Conservation (phyloP, 2,329 filamentous ascomycete genomes). For the Beauveria sp. region DNA sequence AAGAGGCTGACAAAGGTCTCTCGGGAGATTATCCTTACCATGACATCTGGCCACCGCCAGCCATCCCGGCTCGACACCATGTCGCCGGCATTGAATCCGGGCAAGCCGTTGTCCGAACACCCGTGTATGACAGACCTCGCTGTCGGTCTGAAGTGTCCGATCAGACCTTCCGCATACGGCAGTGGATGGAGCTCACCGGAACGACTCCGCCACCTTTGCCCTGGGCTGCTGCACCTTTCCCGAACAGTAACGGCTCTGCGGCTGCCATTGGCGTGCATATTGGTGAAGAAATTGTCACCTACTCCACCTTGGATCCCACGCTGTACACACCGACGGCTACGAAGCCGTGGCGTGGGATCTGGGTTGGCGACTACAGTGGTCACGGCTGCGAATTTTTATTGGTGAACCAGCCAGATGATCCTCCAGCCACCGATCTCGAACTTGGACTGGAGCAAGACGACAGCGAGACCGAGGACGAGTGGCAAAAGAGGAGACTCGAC, state of each 20-base stretch:
- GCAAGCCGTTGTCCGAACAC: constrained; percentile 17
- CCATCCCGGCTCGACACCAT: constrained; percentile 56
- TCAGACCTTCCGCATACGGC: constrained; percentile 63
- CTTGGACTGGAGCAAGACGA: constrained; percentile 30
- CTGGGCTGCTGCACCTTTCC: constrained; percentile 23
- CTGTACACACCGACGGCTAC: constrained; percentile 73
- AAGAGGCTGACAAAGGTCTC: constrained; percentile 25
- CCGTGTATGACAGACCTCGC: constrained; percentile 33
- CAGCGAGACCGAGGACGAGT: constrained; percentile 38
- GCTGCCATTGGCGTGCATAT: constrained; percentile 35
- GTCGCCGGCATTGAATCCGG: constrained; percentile 29
- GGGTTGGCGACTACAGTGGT: constrained; percentile 81
- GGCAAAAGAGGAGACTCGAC: constrained; percentile 35
- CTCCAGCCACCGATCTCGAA: constrained; percentile 30
- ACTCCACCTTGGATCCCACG: constrained; percentile 60
- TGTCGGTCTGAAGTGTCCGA: constrained; percentile 55
- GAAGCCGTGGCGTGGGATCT: constrained; percentile 85
- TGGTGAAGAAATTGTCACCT: constrained; percentile 53
- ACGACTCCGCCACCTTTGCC: constrained; percentile 20
- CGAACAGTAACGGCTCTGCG: constrained; percentile 20
- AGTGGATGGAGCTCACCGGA: constrained; percentile 63
- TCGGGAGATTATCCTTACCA: constrained; percentile 34
- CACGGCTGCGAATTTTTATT: constrained; percentile 87
- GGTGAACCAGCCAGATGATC: constrained; percentile 61
- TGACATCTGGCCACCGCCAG: constrained; percentile 68